These are phyloP conservation scores for Pyrenochaeta sp. DNA, from an alignment of 2,329 filamentous ascomycete species.

Conservation along the genomic window DNA sequence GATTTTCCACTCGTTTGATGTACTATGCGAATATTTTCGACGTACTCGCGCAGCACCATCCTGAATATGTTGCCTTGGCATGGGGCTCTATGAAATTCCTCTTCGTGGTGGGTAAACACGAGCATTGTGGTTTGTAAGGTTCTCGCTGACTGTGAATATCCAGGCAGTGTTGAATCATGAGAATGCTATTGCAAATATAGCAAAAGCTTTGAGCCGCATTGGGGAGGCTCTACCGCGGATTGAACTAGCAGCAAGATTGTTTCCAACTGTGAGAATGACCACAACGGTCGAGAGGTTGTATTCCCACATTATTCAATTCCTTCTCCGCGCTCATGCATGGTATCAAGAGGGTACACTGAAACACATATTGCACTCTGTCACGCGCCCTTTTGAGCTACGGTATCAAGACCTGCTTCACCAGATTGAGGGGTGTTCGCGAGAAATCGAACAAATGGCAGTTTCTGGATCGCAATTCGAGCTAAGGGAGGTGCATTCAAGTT, in stretches of 20 bases:
- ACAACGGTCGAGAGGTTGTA: constrained; percentile 28
- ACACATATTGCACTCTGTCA: constrained; percentile 18
- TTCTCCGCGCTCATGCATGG: constrained; percentile 21
- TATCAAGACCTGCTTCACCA: constrained; percentile 24
- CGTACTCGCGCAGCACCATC: constrained; percentile 37
- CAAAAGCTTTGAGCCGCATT: constrained; percentile 12
- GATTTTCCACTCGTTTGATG: constrained; percentile 5
- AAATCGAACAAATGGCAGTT: constrained; percentile 3
- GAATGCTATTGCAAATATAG: constrained; percentile 1
- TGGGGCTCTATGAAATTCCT: constrained; percentile 41
- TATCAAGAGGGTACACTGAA: constrained; percentile 29
- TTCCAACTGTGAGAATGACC: constrained; percentile 30
- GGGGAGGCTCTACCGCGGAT: constrained; percentile 14
- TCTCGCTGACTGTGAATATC: background rate
- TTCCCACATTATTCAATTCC: constrained; percentile 33
- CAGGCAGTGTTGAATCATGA: constrained; percentile 12
- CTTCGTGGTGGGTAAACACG: constrained; percentile 11
- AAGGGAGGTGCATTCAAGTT: too few species aligned
- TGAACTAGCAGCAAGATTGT: constrained; percentile 13
- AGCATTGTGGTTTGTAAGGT: constrained; percentile 2
- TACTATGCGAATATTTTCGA: constrained; percentile 28
- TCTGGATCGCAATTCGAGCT: constrained; percentile 6
- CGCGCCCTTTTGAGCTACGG: constrained; percentile 17
- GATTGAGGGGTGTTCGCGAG: constrained; percentile 3
- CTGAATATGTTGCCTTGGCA: constrained; percentile 37